Conservation (phyloP, 495 filamentous ascomycete genomes). For the Penicillium tannophilum region DNA sequence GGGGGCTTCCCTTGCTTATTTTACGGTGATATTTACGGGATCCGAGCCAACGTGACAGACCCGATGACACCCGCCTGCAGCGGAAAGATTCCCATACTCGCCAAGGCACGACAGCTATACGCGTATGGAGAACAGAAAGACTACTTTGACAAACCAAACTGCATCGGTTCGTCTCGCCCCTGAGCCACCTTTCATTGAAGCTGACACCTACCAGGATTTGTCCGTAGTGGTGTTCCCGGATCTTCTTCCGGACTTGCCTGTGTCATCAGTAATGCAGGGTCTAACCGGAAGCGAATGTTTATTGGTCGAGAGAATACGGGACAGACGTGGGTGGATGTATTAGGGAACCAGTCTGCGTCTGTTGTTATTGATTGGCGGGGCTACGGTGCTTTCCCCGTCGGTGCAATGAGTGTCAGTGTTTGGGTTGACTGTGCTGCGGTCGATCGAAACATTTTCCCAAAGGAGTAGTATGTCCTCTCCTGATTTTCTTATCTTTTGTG, state of each 20-base stretch:
- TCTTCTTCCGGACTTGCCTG: constrained; percentile 57
- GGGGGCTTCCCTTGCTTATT: constrained; percentile 71
- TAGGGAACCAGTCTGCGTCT: constrained; percentile 47
- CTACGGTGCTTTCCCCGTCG: constrained; percentile 56
- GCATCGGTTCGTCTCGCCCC: constrained; percentile 52
- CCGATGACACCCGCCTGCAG: constrained; percentile 61
- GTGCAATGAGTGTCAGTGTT: constrained; percentile 56
- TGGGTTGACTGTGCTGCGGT: constrained; percentile 62
- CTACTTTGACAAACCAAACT: constrained; percentile 67
- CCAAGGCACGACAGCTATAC: constrained; percentile 66
- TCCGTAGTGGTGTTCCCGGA: constrained; percentile 60
- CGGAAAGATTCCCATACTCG: constrained; percentile 60
- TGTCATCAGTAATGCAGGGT: constrained; percentile 57
- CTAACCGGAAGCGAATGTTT: constrained; percentile 57
- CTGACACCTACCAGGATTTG: constrained; percentile 46
- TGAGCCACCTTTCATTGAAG: background rate
- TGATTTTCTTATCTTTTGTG: background rate
- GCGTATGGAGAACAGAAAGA: constrained; percentile 68
- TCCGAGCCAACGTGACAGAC: constrained; percentile 47
- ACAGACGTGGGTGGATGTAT: constrained; percentile 64
- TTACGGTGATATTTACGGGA: constrained; percentile 77
- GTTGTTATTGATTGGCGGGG: constrained; percentile 58
- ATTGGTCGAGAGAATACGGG: constrained; percentile 59
- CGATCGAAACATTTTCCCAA: background rate
- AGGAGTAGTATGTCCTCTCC: background rate